Conservation (phyloP, 805 yeast genomes). For the Kluyveromyces aestuarii region DNA sequence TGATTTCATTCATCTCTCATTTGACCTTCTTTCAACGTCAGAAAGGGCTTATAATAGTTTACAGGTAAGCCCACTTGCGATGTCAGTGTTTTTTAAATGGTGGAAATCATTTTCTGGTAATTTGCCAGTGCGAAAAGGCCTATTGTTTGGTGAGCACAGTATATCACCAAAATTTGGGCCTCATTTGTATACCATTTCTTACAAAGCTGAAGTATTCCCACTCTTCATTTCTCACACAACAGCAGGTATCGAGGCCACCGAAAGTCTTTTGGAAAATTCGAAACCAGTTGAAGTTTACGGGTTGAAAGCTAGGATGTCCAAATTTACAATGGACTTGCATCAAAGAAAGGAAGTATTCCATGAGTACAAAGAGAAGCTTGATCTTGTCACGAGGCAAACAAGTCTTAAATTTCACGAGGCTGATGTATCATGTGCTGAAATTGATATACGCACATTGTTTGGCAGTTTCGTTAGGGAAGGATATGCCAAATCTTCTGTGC, state of each 20-base stretch:
- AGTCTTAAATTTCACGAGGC: constrained; percentile 58
- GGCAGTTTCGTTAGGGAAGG: constrained; percentile 34
- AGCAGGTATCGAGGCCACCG: constrained; percentile 33
- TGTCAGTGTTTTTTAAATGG: constrained; percentile 71
- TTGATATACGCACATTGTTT: constrained; percentile 52
- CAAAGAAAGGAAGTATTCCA: constrained; percentile 44
- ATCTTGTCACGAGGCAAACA: constrained; percentile 38
- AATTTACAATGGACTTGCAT: constrained; percentile 56
- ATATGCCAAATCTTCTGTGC: constrained; percentile 3
- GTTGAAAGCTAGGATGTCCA: constrained; percentile 48
- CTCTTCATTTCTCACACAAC: constrained; percentile 68
- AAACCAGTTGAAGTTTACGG: constrained; percentile 50
- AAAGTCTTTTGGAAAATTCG: constrained; percentile 8
- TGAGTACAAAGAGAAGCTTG: constrained; percentile 38
- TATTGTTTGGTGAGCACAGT: constrained; percentile 49
- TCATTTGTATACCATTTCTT: constrained; percentile 70
- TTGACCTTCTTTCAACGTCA: constrained; percentile 40
- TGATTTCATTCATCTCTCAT: constrained; percentile 67
- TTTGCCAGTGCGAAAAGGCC: constrained; percentile 71
- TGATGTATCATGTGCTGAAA: constrained; percentile 43
- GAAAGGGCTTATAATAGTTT: constrained; percentile 52
- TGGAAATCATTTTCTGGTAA: constrained; percentile 79
- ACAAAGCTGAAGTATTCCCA: constrained; percentile 63
- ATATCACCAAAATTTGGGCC: constrained; percentile 62
- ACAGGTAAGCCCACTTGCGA: constrained; percentile 63